Evolutionary conservation across 495 filamentous ascomycete species (phyloP).

Genomic region (Talaromyces thailandensis): DNA sequence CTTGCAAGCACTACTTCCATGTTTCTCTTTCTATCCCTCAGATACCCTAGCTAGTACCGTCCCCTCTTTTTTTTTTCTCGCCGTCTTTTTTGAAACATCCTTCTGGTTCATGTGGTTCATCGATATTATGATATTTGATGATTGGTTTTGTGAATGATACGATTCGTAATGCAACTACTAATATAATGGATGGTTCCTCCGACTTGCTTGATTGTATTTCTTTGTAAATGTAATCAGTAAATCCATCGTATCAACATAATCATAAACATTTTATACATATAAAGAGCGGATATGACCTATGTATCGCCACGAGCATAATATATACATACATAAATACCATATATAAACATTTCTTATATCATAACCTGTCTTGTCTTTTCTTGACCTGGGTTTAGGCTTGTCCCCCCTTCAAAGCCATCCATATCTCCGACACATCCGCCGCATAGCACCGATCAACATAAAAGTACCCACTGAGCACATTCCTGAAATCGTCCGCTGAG

Average conservation of each 20-base stretch:
- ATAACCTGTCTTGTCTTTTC: background rate
- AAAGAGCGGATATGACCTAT: background rate
- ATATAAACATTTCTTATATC: background rate
- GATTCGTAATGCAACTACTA: background rate
- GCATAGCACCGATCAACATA: conserved; percentile 33
- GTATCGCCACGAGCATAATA: background rate
- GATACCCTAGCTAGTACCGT: background rate
- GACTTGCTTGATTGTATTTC: no score
- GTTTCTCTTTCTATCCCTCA: background rate
- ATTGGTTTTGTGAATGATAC: background rate
- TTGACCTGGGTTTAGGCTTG: background rate
- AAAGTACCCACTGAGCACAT: conserved; percentile 29
- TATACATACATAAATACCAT: background rate
- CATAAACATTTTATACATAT: background rate
- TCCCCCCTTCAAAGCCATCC: conserved; percentile 12
- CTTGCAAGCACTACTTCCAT: background rate
- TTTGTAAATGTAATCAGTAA: no score
- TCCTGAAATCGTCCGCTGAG: conserved; percentile 19
- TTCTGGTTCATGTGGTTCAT: background rate
- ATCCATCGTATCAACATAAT: no score
- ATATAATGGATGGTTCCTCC: background rate
- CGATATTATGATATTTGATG: background rate
- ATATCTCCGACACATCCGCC: conserved; percentile 23
- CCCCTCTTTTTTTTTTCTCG: background rate
- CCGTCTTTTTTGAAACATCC: background rate